These are phyloP conservation scores for Takakia lepidozioides DNA, from an alignment of 225 moss, liverwort and hornwort species.

Conservation along the genomic window DNA sequence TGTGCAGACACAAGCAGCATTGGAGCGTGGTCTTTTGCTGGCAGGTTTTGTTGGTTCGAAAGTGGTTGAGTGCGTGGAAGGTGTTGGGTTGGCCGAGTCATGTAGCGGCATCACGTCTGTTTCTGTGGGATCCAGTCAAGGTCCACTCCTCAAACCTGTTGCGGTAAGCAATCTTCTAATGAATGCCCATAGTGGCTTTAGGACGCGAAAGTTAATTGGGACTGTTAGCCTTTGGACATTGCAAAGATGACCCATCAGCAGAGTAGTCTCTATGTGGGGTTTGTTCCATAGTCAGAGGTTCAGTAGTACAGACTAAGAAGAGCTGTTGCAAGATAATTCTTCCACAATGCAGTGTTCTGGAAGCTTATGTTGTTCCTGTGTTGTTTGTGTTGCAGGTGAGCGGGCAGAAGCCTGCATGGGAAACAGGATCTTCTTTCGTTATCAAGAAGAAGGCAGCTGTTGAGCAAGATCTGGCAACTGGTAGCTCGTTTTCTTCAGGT, in stretches of 20 bases:
- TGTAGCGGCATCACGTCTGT: conserved; percentile 15
- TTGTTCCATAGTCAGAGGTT: background rate
- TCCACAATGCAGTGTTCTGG: background rate
- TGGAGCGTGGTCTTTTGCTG: conserved; percentile 50
- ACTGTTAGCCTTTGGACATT: too few relatives aligned
- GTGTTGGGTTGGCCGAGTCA: conserved; percentile 19
- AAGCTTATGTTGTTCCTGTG: background rate
- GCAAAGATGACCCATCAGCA: background rate
- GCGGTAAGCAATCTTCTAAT: too few relatives aligned
- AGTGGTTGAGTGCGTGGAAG: conserved; percentile 31
- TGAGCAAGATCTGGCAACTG: conserved; percentile 4
- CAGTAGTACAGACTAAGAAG: background rate
- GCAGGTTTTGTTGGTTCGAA: conserved; percentile 48
- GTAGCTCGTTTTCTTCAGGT: too few relatives aligned
- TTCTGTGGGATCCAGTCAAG: conserved; percentile 9
- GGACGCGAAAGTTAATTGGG: background rate
- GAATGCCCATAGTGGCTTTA: too few relatives aligned
- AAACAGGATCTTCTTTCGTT: conserved; percentile 45
- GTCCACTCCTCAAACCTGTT: conserved; percentile 31
- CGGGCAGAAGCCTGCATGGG: conserved; percentile 59
- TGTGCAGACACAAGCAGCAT: conserved; percentile 29
- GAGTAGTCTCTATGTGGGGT: background rate
- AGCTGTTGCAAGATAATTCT: background rate
- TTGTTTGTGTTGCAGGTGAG: conserved; percentile 32
- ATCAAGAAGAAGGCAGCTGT: conserved; percentile 38